These are phyloP conservation scores for Russula compacta DNA, from an alignment of 768 basidiomycete genomes.

Conservation along the genomic window DNA sequence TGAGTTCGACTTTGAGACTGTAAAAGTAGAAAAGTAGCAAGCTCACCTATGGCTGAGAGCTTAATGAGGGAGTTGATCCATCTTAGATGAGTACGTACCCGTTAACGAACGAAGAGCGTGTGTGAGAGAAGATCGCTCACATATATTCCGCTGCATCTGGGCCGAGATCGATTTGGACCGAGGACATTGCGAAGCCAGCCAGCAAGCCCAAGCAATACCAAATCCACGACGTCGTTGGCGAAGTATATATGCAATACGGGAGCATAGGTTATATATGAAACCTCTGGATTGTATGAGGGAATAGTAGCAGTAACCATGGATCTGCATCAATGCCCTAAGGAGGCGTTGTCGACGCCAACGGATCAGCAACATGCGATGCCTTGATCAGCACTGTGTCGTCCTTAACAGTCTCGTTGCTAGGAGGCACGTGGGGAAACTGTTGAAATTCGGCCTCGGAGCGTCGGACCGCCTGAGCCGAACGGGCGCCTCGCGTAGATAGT, in stretches of 20 bases:
- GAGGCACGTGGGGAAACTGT: too few species aligned
- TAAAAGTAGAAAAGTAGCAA: not conserved
- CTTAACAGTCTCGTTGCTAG: too few species aligned
- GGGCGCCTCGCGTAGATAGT: too few species aligned
- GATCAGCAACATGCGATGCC: too few species aligned
- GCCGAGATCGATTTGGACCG: not conserved
- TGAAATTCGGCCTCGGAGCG: too few species aligned
- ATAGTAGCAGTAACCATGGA: not conserved
- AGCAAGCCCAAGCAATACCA: not conserved
- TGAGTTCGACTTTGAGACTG: not conserved
- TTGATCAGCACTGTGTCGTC: too few species aligned
- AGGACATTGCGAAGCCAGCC: not conserved
- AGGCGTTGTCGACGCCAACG: not conserved
- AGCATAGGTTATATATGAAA: not conserved
- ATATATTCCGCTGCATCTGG: not conserved
- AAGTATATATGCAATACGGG: not conserved
- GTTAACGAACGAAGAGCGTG: not conserved
- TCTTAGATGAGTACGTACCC: not conserved
- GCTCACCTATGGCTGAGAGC: conserved; percentile 1
- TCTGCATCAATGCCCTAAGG: not conserved
- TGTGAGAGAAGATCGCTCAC: not conserved
- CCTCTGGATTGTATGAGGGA: not conserved
- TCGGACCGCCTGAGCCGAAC: too few species aligned
- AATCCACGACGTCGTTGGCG: not conserved
- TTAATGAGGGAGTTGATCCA: not conserved